Conservation (phyloP, 768 basidiomycete genomes). For the Trametes elegans region DNA sequence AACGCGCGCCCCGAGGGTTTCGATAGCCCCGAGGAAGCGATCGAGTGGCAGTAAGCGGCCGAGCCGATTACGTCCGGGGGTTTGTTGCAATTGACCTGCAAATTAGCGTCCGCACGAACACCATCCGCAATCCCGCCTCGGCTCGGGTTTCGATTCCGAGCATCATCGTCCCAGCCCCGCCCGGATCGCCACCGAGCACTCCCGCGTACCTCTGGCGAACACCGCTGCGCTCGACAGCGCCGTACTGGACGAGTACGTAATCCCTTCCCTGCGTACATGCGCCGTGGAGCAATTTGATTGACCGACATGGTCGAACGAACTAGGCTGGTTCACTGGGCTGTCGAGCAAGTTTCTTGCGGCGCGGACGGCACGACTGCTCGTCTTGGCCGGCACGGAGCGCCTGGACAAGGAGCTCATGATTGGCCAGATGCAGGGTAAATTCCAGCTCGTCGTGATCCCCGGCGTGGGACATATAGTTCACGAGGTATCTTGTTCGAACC, state of each 20-base stretch:
- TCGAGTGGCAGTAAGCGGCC: conserved; percentile 96
- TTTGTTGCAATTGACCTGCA: not conserved
- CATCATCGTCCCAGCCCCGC: conserved; percentile 52
- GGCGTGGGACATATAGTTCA: conserved; percentile 94
- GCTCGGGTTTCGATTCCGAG: conserved; percentile 89
- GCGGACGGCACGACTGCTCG: conserved; percentile 79
- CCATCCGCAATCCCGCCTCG: conserved; percentile 77
- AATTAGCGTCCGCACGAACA: conserved; percentile 70
- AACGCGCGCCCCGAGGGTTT: conserved; percentile 86
- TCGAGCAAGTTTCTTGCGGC: conserved; percentile 76
- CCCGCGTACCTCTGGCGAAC: conserved; percentile 76
- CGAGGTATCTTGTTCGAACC: conserved; percentile 54
- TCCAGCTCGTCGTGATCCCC: conserved; percentile 86
- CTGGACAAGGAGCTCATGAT: conserved; percentile 94
- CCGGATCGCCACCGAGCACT: conserved; percentile 34
- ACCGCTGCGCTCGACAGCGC: conserved; percentile 77
- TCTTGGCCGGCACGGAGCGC: conserved; percentile 90
- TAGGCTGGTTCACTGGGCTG: conserved; percentile 90
- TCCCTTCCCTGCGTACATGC: too few relatives aligned
- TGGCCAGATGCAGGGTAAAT: conserved; percentile 81
- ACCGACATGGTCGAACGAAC: not conserved
- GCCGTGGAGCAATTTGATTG: not conserved
- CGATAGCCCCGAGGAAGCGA: conserved; percentile 75
- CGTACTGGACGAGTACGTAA: conserved; percentile 85
- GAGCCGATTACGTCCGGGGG: too few relatives aligned